Base-by-base conservation (phyloP, 2,329 filamentous ascomycete genomes). In the Tolypocladium ophioglossoides region DNA sequence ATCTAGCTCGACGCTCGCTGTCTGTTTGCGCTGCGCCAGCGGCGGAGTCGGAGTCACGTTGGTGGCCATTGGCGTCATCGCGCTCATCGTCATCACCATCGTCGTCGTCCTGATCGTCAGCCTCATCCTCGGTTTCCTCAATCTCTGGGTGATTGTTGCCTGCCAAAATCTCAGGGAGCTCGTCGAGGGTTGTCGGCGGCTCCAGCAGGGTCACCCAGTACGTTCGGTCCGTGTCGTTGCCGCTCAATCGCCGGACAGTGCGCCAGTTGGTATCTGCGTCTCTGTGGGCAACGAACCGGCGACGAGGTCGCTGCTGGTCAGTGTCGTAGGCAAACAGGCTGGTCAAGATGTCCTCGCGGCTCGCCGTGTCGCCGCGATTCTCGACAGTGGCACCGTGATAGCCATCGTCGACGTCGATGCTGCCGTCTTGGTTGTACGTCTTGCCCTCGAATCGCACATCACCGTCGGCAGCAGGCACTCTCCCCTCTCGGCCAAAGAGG, bases 401-500 rank as follows among this genome's bases (percentile, higher is more conserved):
- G 9, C 79, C 81, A 56, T 86, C 80, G 1, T 77, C 71, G 16
- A 91, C 72, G 44, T 84, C 76, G 54, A 86, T 73, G 50, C 87
- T 84, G 1, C 86, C 86, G 57, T 85, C 80, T 4, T 72, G 68
- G 51, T 80, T 78, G 46, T 77, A 72, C n/a, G 76, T 72, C 65
- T 91, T 91, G 54, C 86, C 87, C 60, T 88, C 80, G 50, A 83
- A 79, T 12, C 71, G 76, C 38, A 68, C 58, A 53, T 76, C 77
- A 34, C 76, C 71, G 55, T 89, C 84, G 16, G 80, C 83, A 0
- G 76, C 70, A 2, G 87, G 84, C 20, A 89, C 83, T 54, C 78
- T 75, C 1, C 85, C 85, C 56, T 89, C 85, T 46, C 89, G 83
- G 1, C 87, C 87, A 57, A 91, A 91, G 50, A 82, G 71, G 59